Evolutionary conservation across 202 grass and related monocot genomes (phyloP), one percentile per base, ranked within the genome.

Genomic region (Panicum hallii): DNA sequence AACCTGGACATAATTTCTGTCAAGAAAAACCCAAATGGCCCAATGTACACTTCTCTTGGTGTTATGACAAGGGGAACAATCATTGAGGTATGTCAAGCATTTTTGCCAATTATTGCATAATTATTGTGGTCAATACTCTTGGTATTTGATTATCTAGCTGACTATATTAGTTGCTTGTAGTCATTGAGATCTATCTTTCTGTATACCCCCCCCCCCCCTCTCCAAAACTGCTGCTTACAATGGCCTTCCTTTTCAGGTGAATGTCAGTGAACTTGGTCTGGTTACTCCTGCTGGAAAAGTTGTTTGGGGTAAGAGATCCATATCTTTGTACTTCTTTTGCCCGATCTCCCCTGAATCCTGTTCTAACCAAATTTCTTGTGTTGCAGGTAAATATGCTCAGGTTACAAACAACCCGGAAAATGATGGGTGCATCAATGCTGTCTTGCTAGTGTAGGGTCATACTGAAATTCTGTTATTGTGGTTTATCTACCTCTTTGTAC

Each of bases 281-380:
- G 95, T 97, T 22, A 97, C 95, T 45, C 95, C 95, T 7, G 95
- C 92, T 65, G 95, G 95, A 91, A 97, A 97, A 91, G 90, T 97
- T 85, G 92, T 97, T 62, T 97, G 95, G 95, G 95, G 95, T 94
- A 83, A 91, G 86, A 61, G 49, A 83, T 53, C 4, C 67, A 5
- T 67, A 38, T 53, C 53, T 17, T n/a, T 72, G 23, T 54, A 66
- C 19, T 79, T 9, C 26, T 19, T 47, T 58, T 12, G 23, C 46
- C n/a, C 3, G 72, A 13, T 36, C 20, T 67, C 65, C 17, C 5
- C 19, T 74, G 9, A 46, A 16, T 36, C 69, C 12, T 53, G 70
- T 75, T 50, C 22, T 44, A 83, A 70, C 26, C 14, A 17, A 34
- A 28, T 57, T 13, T 30, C 16, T 75, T 54, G 44, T 60, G 55